Evolutionary conservation across 768 basidiomycete species (phyloP), one percentile per base, ranked within the genome.

Genomic region (Kwoniella sp.): DNA sequence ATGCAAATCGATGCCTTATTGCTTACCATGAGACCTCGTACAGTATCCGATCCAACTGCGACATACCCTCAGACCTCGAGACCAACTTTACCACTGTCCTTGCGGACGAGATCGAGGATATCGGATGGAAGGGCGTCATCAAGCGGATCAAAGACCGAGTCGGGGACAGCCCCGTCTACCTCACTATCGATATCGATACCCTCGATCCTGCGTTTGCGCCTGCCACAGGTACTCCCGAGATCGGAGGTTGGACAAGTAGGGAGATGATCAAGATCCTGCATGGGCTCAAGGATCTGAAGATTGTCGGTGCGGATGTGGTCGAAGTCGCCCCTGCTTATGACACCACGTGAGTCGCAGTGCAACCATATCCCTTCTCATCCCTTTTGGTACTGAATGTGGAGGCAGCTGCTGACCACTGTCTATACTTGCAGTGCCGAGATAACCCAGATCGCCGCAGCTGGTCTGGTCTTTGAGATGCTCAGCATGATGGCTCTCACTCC

Each of bases 31-130:
- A n/a, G n/a, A n/a, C 34, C 7, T 37, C 28, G 31, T 41, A 15
- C 41, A 58, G 58, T 58, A 58, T 58, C 41, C 58, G 58, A 45
- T 45, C 58, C 38, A 58, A 58, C 58, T 58, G 58, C 47, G 58
- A 58, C 31, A 58, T 58, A 22, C 58, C 58, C 15, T 58, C 58
- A 9, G 58, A 58, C 41, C 58, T 58, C 58, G 58, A 58, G 58
- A 58, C 58, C 17, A 58, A 58, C 58, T 58, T 58, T 41, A 29
- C 58, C 26, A 58, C 58, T n/a, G 58, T 58, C 41, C 47, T 58
- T 25, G 58, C 87, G 12, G 90, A 91, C 69, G 91, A 92, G 66
- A 88, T 93, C 59, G 91, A 92, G 66, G 89, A 91, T 61, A 67
- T 88, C 37, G 91, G 91, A 5, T 82, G 90, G 31, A 70, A 84